Conservation (phyloP, 2,329 filamentous ascomycete genomes). For the Pyricularia sp. region DNA sequence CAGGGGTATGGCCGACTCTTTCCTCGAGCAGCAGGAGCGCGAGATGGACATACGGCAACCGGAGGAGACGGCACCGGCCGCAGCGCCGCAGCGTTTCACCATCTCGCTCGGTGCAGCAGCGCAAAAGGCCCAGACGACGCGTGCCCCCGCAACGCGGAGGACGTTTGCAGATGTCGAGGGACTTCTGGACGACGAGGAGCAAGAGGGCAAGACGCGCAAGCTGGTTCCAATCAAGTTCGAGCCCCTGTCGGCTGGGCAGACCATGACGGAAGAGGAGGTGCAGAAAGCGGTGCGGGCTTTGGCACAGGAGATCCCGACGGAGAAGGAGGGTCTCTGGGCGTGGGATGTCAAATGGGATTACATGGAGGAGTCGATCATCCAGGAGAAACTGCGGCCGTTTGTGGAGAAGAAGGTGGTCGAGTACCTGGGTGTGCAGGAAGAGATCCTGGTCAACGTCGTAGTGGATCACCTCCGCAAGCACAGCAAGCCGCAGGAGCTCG, state of each 20-base stretch:
- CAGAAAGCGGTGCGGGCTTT: slow-evolving; percentile 72
- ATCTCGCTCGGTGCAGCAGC: slow-evolving; percentile 84
- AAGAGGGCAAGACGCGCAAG: slow-evolving; percentile 57
- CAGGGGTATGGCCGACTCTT: slow-evolving; percentile 78
- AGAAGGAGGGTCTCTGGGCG: slow-evolving; percentile 80
- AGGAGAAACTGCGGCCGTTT: slow-evolving; percentile 84
- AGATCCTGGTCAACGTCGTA: slow-evolving; percentile 88
- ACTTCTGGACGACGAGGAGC: slow-evolving; percentile 89
- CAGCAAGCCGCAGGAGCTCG: slow-evolving; percentile 66
- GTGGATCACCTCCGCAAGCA: slow-evolving; percentile 75
- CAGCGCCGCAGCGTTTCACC: slow-evolving; percentile 74
- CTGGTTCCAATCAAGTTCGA: slow-evolving; percentile 80
- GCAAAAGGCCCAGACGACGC: slow-evolving; percentile 56
- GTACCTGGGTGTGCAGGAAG: slow-evolving; percentile 90
- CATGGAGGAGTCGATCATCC: slow-evolving; percentile 71
- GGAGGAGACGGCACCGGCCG: slow-evolving; percentile 5
- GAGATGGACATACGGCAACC: slow-evolving; percentile 44
- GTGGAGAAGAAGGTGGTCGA: slow-evolving; percentile 98
- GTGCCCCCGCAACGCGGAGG: slow-evolving; percentile 51
- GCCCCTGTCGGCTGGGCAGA: slow-evolving; percentile 42
- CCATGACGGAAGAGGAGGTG: slow-evolving; percentile 79
- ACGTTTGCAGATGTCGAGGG: slow-evolving; percentile 92
- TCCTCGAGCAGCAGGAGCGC: slow-evolving; percentile 74
- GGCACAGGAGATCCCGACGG: slow-evolving; percentile 81
- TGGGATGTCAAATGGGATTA: slow-evolving; percentile 91